A percentile compares a stretch with the other conserved stretches of the same genome.
These are phyloP conservation scores for Lindgomyces ingoldianus DNA, from an alignment of 495 filamentous ascomycete genomes.

Conservation along the genomic window DNA sequence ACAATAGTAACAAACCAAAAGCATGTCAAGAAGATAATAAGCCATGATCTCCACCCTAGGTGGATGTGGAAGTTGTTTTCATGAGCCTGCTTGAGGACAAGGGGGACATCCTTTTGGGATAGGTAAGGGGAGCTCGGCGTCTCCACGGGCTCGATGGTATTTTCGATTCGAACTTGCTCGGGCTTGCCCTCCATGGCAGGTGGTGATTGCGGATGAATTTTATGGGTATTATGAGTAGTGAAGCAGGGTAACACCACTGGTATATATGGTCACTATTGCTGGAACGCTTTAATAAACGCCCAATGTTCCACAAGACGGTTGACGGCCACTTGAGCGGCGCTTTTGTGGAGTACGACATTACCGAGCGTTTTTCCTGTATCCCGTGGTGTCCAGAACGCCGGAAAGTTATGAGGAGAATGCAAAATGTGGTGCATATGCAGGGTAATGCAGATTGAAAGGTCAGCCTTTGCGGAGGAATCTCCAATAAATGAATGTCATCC, in stretches of 20 bases:
- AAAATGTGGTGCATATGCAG: not conserved
- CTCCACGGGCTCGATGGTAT: not conserved
- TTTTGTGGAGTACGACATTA: too few relatives aligned
- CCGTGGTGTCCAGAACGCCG: not conserved
- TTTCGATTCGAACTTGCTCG: constrained; percentile 12
- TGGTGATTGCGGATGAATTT: not conserved
- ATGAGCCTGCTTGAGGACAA: constrained; percentile 16
- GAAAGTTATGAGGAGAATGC: not conserved
- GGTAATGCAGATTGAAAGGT: not conserved
- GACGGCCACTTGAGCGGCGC: too few relatives aligned
- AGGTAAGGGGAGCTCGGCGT: constrained; percentile 5
- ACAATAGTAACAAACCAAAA: not conserved
- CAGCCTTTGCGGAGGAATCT: not conserved
- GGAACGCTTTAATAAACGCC: too few relatives aligned
- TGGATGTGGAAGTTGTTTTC: constrained; percentile 23
- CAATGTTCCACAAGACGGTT: too few relatives aligned
- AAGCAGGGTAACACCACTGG: not conserved
- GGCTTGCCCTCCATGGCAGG: constrained; percentile 27
- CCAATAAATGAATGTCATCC: not conserved
- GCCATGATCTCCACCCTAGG: constrained; percentile 36
- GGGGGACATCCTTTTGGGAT: constrained; percentile 13
- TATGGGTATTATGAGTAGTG: not conserved
- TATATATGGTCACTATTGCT: too few relatives aligned
- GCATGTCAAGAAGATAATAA: constrained; percentile 38
- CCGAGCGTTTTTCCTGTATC: too few relatives aligned